Percentiles rank a stretch among this genome's conserved stretches.
Conservation (phyloP, 2,329 filamentous ascomycete genomes). For the Aspergillus intermedius region DNA sequence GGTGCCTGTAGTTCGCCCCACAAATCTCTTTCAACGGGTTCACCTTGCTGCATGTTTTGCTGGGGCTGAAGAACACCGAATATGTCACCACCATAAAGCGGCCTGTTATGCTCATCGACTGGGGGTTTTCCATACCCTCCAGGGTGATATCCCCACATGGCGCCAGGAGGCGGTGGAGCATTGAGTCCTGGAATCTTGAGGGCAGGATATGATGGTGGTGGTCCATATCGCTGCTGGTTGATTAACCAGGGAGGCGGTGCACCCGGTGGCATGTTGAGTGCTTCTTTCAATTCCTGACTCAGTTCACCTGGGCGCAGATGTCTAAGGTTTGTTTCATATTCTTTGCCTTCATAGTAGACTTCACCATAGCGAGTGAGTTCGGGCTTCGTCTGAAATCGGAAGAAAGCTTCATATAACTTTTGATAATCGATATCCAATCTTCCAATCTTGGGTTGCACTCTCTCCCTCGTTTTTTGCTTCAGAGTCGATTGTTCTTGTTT, state of each 20-base stretch:
- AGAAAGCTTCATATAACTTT: constrained; percentile 97
- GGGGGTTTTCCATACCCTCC: constrained; percentile 96
- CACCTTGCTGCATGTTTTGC: constrained; percentile 58
- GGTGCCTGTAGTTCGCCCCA: constrained; percentile 89
- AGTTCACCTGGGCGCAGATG: constrained; percentile 86
- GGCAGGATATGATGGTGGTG: constrained; percentile 90
- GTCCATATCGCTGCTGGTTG: constrained; percentile 89
- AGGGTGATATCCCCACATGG: constrained; percentile 89
- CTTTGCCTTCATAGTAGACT: constrained; percentile 99
- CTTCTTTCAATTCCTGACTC: constrained; percentile 82
- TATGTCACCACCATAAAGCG: constrained; percentile 88
- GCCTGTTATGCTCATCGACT: constrained; percentile 84
- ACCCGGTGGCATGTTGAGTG: constrained; percentile 85
- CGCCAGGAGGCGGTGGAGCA: constrained; percentile 81
- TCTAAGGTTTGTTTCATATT: constrained; percentile 89
- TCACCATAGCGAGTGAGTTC: constrained; percentile 90
- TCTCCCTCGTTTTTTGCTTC: constrained; percentile 92
- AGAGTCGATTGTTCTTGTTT: constrained; percentile 88
- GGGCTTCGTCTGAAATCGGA: constrained; percentile 94
- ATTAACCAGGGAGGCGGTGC: constrained; percentile 96
- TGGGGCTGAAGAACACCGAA: constrained; percentile 69
- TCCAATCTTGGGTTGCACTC: constrained; percentile 92
- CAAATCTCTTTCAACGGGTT: constrained; percentile 75
- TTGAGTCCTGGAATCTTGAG: constrained; percentile 92
- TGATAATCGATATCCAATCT: constrained; percentile 98